Base-by-base conservation (phyloP, 768 basidiomycete genomes). In the Harrya chromipes region DNA sequence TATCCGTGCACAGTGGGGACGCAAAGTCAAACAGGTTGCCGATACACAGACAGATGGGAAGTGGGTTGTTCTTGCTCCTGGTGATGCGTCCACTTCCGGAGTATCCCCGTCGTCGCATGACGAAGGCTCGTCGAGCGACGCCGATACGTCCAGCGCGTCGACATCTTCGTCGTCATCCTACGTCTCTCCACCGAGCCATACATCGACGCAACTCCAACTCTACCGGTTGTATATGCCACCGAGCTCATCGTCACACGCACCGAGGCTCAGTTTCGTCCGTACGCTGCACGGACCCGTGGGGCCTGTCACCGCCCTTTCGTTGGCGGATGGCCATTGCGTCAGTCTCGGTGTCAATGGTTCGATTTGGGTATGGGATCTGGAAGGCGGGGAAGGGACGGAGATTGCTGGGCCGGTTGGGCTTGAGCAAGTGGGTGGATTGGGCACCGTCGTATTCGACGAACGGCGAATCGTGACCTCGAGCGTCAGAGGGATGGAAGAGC, bases 301-400 rank as follows among this genome's bases (percentile, higher is more conserved):
- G 8, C 79, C 84, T 6, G 75, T 90, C 20, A 77, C 76, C 4
- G 78, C 85, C 4, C 74, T 92, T 19, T 78, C 85, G 14, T 73
- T 92, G 31, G 82, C 90, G 24, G 90, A 92, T 65, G 90, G 90
- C 20, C 81, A 90, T 3, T 92, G 90, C 55, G 85, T 92, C 24
- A 85, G 86, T 59, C 68, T 90, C 17, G 81, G 85, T 9, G 68
- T 68, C 29, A 82, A 88, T 62, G 87, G 87, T 35, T 80, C 80
- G 57, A 77, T 92, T 37, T 90, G 87, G 86, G 85, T 89, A 3
- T 92, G 90, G 90, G 90, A 92, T 68, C 72, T 92, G 27, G 90
- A 92, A 63, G 76, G 73, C 11, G 74, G 71, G 19, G 63, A 67
- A 23, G 67, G 72, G 37, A 61, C 65, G 11, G 72, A 73, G 56